These are phyloP conservation scores for Colletotrichum aenigma DNA, from an alignment of 2,329 filamentous ascomycete genomes.

Conservation along the genomic window DNA sequence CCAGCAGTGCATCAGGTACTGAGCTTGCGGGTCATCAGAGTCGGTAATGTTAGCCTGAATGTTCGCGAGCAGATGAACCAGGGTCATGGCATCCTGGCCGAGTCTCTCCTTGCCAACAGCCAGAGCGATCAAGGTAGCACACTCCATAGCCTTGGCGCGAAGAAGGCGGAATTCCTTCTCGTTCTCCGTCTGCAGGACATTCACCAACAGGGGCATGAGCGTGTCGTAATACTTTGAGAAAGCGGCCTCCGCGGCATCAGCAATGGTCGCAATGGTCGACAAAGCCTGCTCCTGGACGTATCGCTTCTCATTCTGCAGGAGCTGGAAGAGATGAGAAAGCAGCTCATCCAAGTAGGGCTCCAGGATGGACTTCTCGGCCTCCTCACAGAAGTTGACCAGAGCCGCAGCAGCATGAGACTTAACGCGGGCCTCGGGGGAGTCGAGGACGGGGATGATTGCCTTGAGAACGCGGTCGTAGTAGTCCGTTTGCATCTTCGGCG, in stretches of 20 bases:
- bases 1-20: slow-evolving; percentile 99
- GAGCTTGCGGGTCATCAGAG: slow-evolving; percentile 91
- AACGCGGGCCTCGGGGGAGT: slow-evolving; percentile 88
- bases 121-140: slow-evolving; percentile 91
- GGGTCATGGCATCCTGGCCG: slow-evolving; percentile 81
- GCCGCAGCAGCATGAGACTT: slow-evolving; percentile 98
- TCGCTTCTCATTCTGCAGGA: slow-evolving; percentile 89
- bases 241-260: slow-evolving; percentile 94
- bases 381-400: slow-evolving; percentile 98
- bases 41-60: slow-evolving; percentile 90
- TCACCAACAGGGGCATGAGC: slow-evolving; percentile 93
- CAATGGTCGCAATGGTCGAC: slow-evolving; percentile 97
- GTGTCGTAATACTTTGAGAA: slow-evolving; percentile 96
- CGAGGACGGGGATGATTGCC: slow-evolving; percentile 89
- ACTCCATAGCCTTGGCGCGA: slow-evolving; percentile 98
- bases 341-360: slow-evolving; percentile 93
- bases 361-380: slow-evolving; percentile 89
- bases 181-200: slow-evolving; percentile 86
- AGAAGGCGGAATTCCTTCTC: slow-evolving; percentile 92
- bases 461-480: slow-evolving; percentile 88
- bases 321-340: slow-evolving; percentile 81
- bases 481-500: slow-evolving; percentile 95
- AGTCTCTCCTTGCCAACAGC: slow-evolving; percentile 95
- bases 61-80: slow-evolving; percentile 85
- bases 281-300: slow-evolving; percentile 98